A percentile compares a stretch with the other conserved stretches of the same genome.
These are phyloP conservation scores for Aspergillus kassunensis DNA, from an alignment of 495 filamentous ascomycete species.

Conservation along the genomic window DNA sequence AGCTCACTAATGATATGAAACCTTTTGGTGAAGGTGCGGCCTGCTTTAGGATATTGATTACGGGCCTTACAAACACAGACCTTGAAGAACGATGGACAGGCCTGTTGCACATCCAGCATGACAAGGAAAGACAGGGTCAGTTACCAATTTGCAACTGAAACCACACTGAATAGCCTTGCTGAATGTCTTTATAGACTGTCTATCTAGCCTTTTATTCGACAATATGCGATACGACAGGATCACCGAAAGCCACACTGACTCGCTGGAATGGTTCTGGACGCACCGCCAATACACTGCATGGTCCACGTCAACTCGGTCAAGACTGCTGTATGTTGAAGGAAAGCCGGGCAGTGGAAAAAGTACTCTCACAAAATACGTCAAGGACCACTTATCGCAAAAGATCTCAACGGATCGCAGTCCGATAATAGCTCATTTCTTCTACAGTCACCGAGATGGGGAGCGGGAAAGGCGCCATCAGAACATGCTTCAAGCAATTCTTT, in stretches of 20 bases:
- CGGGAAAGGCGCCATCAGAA: constrained; percentile 7
- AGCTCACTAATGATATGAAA: no score
- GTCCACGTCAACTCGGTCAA: neutral
- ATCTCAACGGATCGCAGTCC: neutral
- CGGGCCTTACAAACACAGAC: no score
- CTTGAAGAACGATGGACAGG: no score
- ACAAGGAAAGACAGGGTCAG: no score
- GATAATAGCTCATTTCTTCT: constrained; percentile 9
- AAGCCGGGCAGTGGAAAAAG: constrained; percentile 12
- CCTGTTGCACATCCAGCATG: no score
- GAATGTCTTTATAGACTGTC: neutral
- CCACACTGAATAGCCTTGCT: no score
- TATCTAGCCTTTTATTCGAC: neutral
- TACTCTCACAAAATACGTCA: constrained; percentile 5
- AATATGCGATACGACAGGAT: constrained; percentile 11
- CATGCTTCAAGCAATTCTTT: constrained; percentile 10
- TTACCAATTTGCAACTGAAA: no score
- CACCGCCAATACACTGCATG: constrained; percentile 1
- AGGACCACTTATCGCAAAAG: neutral
- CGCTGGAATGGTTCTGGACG: constrained; percentile 10
- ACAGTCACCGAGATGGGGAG: constrained; percentile 9
- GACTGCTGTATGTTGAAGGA: constrained; percentile 8
- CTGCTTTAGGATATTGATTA: no score
- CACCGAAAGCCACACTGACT: neutral
- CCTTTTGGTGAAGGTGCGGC: no score